Evolutionary conservation across 805 yeast species (phyloP).

Genomic region (Candida railenensis): DNA sequence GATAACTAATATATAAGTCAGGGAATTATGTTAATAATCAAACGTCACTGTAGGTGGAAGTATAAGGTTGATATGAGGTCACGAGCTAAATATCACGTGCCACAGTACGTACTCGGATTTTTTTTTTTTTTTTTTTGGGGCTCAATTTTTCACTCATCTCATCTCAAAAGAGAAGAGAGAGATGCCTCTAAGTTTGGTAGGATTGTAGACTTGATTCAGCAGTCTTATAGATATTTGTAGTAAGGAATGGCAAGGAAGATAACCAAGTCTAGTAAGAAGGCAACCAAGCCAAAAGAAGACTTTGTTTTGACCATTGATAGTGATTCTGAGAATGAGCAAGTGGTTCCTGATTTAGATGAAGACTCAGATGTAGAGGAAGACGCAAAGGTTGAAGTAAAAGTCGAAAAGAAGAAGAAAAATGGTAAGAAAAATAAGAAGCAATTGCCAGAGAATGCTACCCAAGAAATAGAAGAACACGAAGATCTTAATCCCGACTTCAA

Average conservation of each 20-base stretch:
- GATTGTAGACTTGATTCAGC: too few relatives aligned
- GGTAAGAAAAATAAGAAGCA: conserved; percentile 18
- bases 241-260: background rate
- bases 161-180: conserved; percentile 7
- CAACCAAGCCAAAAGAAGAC: conserved; percentile 32
- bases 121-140: background rate
- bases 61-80: too few relatives aligned
- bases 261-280: background rate
- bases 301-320: conserved; percentile 77
- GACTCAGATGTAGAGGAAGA: conserved; percentile 34
- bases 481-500: conserved; percentile 73
- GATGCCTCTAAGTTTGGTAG: background rate
- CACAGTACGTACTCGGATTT: background rate
- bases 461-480: conserved; percentile 36
- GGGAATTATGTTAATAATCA: too few relatives aligned
- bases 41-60: background rate
- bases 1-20: background rate
- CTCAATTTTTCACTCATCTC: conserved; percentile 12
- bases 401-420: conserved; percentile 10
- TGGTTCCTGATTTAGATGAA: conserved; percentile 18
- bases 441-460: conserved; percentile 25
- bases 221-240: background rate
- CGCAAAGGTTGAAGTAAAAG: conserved; percentile 44
- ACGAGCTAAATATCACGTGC: too few relatives aligned
- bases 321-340: conserved; percentile 55